phyloP scores from a whole-genome alignment of 768 basidiomycete species.

The Tulasnella sp. region DNA sequence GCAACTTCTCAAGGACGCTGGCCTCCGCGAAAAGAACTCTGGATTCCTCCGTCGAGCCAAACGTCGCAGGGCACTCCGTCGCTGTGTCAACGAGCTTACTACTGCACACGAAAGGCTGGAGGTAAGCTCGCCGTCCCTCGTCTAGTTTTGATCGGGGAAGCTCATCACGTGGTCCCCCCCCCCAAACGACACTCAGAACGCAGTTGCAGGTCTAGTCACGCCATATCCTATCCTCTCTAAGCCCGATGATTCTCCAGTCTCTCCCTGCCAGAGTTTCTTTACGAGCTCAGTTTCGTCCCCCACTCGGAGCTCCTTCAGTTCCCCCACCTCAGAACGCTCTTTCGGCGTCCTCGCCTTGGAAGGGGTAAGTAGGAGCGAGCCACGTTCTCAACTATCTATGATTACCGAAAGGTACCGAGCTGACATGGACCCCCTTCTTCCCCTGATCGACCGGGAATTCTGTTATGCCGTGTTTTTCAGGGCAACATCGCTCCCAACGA shows the following conservation, averaged over 20 bases:
- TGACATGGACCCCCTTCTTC: background rate
- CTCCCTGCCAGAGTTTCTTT: background rate
- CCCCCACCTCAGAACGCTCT: background rate
- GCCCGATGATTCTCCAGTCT: background rate
- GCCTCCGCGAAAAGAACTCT: conserved; percentile 7
- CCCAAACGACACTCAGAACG: background rate
- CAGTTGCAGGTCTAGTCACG: background rate
- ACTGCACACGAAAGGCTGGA: background rate
- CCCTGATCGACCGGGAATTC: background rate
- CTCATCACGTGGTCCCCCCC: background rate
- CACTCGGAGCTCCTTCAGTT: background rate
- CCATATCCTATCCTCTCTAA: background rate
- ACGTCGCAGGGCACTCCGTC: background rate
- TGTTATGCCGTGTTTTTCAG: background rate
- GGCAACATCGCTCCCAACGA: background rate
- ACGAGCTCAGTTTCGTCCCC: background rate
- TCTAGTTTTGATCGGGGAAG: background rate
- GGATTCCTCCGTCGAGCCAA: background rate
- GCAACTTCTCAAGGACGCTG: background rate
- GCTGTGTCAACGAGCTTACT: background rate
- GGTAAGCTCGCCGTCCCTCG: background rate
- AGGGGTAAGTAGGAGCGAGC: background rate
- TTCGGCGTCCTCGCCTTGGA: background rate
- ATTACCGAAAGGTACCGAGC: background rate
- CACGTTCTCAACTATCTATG: background rate